Percentiles rank a stretch among this genome's conserved stretches.
Conservation (phyloP, 768 basidiomycete genomes). For the Boletus rubropictus region DNA sequence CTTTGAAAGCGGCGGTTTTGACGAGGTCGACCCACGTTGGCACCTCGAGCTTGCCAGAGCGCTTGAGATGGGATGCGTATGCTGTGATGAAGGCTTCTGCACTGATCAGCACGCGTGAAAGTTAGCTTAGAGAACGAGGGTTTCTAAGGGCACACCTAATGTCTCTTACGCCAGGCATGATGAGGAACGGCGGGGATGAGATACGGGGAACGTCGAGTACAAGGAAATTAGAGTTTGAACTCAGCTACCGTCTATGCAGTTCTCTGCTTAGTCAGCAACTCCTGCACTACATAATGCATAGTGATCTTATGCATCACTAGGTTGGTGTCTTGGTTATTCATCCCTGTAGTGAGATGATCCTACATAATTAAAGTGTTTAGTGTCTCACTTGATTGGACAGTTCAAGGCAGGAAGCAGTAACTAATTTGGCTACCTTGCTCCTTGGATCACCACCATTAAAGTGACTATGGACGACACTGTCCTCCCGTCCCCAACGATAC, state of each 20-base stretch:
- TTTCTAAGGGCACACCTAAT: slow-evolving; percentile 46
- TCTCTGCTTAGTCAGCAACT: slow-evolving; percentile 34
- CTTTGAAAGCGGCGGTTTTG: slow-evolving; percentile 96
- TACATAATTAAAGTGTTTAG: too few species aligned
- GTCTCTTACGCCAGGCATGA: slow-evolving; percentile 81
- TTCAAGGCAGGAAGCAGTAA: too few species aligned
- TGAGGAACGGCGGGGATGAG: slow-evolving; percentile 25
- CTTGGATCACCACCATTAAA: too few species aligned
- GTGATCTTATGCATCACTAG: too few species aligned
- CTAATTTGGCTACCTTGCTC: too few species aligned
- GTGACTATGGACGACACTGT: neutral
- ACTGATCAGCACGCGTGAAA: slow-evolving; percentile 37
- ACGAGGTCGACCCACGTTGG: slow-evolving; percentile 98
- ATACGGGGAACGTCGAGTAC: slow-evolving; percentile 40
- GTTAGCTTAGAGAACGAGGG: neutral
- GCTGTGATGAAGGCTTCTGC: slow-evolving; percentile 91
- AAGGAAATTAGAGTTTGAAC: slow-evolving; percentile 31
- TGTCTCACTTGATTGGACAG: too few species aligned
- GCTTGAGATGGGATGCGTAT: slow-evolving; percentile 94
- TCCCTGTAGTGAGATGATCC: too few species aligned
- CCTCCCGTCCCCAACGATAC: slow-evolving; percentile 12
- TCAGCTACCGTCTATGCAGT: slow-evolving; percentile 38
- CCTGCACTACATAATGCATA: too few species aligned
- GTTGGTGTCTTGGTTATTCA: too few species aligned
- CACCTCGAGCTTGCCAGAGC: slow-evolving; percentile 98